Evolutionary conservation across 345 rosid genomes (phyloP).

Genomic region (Microcos paniculata): DNA sequence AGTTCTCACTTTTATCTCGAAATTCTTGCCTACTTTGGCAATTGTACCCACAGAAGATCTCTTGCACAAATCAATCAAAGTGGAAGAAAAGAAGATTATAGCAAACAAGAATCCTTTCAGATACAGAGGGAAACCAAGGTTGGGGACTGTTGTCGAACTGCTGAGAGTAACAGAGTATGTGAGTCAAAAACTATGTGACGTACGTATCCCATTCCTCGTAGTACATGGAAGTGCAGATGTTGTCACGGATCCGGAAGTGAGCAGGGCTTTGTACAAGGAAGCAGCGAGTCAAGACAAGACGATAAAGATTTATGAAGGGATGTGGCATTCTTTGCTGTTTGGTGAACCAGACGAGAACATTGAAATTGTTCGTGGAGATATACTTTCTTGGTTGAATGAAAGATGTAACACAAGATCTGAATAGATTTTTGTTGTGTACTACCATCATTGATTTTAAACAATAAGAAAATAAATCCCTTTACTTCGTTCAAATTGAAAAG

Average conservation of each 20-base stretch:
- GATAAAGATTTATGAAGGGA: constrained; percentile 49
- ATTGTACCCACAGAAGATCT: constrained; percentile 76
- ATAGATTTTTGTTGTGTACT: neutral
- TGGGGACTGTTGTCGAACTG: constrained; percentile 74
- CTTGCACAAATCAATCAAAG: constrained; percentile 53
- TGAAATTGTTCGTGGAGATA: constrained; percentile 58
- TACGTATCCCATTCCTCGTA: neutral
- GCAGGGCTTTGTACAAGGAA: constrained; percentile 1
- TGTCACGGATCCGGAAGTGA: constrained; percentile 16
- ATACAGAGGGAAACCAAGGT: constrained; percentile 72
- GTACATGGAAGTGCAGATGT: constrained; percentile 18
- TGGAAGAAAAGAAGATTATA: constrained; percentile 54
- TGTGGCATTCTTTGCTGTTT: constrained; percentile 89
- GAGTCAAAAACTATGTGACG: constrained; percentile 12
- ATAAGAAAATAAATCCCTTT: too few species aligned
- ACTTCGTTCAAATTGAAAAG: too few species aligned
- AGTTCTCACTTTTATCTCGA: constrained; percentile 48
- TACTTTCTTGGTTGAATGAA: constrained; percentile 60
- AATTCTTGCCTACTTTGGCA: constrained; percentile 67
- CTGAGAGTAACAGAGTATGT: constrained; percentile 65
- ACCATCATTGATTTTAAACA: neutral
- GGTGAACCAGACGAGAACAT: constrained; percentile 83
- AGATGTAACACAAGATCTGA: constrained; percentile 37
- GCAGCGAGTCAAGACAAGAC: constrained; percentile 12
- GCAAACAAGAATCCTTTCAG: constrained; percentile 65